These are phyloP conservation scores for Trebouxia sp. DNA, from an alignment of 139 green algal genomes.

Conservation along the genomic window DNA sequence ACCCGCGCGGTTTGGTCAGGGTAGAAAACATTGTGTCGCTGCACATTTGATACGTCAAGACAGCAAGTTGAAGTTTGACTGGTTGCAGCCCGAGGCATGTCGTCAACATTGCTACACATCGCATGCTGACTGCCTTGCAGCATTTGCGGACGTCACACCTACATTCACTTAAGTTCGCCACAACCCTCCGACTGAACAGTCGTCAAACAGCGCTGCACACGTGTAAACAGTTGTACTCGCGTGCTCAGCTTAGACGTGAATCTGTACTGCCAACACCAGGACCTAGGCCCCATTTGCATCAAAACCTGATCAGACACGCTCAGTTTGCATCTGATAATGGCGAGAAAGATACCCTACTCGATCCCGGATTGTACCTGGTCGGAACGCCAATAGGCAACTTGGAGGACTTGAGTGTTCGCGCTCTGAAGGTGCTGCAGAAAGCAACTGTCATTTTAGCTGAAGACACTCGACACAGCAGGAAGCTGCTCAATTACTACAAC, in stretches of 20 bases:
- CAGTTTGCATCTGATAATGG: background rate
- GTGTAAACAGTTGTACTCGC: background rate
- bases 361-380: conserved; percentile 15
- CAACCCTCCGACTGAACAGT: too few relatives aligned
- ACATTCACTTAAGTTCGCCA: background rate
- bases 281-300: background rate
- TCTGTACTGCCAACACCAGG: background rate
- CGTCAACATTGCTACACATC: too few relatives aligned
- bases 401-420: conserved; percentile 86
- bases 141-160: background rate
- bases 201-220: background rate
- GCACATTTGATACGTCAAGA: too few relatives aligned
- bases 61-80: too few relatives aligned
- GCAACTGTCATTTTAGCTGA: conserved; percentile 79
- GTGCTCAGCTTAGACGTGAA: background rate
- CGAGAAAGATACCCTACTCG: background rate
- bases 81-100: too few relatives aligned
- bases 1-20: too few relatives aligned
- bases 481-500: conserved; percentile 70
- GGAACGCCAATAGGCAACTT: conserved; percentile 85
- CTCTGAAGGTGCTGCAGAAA: conserved; percentile 64
- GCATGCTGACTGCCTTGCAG: background rate
- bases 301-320: background rate
- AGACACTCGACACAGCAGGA: conserved; percentile 82
- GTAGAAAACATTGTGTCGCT: too few relatives aligned